Base-by-base conservation (phyloP, 176 grass and related monocot species). In the Carex cristatella region DNA sequence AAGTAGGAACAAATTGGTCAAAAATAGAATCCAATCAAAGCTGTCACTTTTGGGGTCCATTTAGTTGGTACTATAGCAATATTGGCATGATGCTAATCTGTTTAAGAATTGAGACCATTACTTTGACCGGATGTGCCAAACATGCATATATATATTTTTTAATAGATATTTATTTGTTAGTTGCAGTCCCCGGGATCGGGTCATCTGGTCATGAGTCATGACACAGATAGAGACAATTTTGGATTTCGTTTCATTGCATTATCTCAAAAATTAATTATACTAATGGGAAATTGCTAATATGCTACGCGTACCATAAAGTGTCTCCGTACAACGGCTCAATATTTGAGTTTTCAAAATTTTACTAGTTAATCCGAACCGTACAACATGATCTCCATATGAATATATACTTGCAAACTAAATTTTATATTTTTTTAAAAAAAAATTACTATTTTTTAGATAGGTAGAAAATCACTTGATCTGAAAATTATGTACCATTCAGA, bases 41-140 rank as follows among this genome's bases (percentile, higher is more conserved):
- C 51, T 78, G 74, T 78, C 74, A 78, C 53, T 57, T 14, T 28
- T 78, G 51, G 32, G 74, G 74, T 78, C 74, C 74, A 57, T 54
- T 78, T 78, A 78, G 28, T 56, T 57, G 44, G 74, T 78, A 57
- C 27, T 33, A 78, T 56, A 78, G 12, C 49, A 57, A 56, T 78
- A 46, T 46, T 46, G 51, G 51, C 74, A 56, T 57, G 48, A 77
- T 27, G 49, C 49, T 77, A 77, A 77, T 33, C 16, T 57, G 12
- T 33, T 33, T 55, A 57, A 35, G 74, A 78, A 53, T 11, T 48
- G 44, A 33, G 74, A 78, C 74, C 74, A 55, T 57, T 78, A 32
- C 74, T 33, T 78, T 78, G 74, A 78, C 74, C 5, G 13, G 74
- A 2, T 77, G 19, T 77, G 16, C n/a, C 16, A 51, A 51, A 28